These are phyloP conservation scores for Tricholoma sp. DNA, from an alignment of 768 basidiomycete species.

Conservation along the genomic window DNA sequence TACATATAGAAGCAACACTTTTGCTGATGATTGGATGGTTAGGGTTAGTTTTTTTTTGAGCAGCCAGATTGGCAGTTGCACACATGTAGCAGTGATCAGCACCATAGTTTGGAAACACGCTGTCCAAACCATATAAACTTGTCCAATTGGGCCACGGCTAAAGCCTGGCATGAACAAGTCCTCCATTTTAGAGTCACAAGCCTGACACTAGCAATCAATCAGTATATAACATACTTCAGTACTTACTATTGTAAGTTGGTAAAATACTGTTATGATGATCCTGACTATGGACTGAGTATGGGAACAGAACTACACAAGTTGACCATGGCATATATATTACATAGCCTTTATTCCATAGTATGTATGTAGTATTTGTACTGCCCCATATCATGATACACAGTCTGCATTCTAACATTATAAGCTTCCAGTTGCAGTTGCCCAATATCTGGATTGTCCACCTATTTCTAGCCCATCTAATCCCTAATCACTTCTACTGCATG, in stretches of 20 bases:
- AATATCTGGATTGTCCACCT: background rate
- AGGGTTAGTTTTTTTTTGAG: no score
- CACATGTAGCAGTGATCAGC: no score
- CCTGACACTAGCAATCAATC: constrained; percentile 11
- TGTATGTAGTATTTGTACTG: no score
- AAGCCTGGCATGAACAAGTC: background rate
- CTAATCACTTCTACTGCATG: no score
- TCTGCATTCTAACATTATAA: background rate
- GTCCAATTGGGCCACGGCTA: background rate
- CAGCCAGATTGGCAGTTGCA: no score
- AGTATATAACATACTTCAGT: background rate
- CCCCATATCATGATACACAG: background rate
- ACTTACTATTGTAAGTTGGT: background rate
- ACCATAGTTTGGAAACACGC: no score
- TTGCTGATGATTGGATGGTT: no score
- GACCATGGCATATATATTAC: no score
- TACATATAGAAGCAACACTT: no score
- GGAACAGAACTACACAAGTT: background rate
- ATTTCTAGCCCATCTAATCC: background rate
- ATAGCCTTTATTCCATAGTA: no score
- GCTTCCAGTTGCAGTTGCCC: background rate
- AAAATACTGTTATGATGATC: background rate
- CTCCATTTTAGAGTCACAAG: background rate
- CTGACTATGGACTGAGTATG: background rate
- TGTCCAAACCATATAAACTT: no score